These are phyloP conservation scores for Monilinia polystroma DNA, from an alignment of 2,329 filamentous ascomycete species.

Conservation along the genomic window DNA sequence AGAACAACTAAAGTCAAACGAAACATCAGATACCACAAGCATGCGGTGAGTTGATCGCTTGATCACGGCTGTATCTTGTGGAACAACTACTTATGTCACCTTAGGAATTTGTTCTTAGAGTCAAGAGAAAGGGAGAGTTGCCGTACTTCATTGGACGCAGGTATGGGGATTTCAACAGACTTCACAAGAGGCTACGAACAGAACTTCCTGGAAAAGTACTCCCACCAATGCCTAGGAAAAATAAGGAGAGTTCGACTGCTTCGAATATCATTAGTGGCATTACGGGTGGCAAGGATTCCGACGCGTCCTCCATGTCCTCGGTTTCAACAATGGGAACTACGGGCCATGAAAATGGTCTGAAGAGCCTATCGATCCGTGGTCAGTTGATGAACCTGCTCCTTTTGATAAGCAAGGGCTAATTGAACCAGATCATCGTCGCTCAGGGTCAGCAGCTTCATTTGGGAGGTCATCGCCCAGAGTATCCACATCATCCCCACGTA, in stretches of 20 bases:
- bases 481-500: conserved; percentile 19
- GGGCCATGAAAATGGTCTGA: conserved; percentile 29
- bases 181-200: conserved; percentile 75
- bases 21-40: conserved; percentile 85
- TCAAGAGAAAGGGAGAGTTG: conserved; percentile 72
- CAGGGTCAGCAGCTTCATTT: conserved; percentile 24
- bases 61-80: neutral
- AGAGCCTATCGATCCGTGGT: conserved; percentile 48
- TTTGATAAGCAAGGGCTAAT: conserved; percentile 19
- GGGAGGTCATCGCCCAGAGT: conserved; percentile 20
- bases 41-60: conserved; percentile 64
- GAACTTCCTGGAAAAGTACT: conserved; percentile 91
- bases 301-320: conserved; percentile 71
- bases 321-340: conserved; percentile 36
- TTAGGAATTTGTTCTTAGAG: conserved; percentile 84
- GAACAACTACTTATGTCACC: conserved; percentile 18
- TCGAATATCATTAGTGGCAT: conserved; percentile 54
- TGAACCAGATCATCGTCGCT: conserved; percentile 27
- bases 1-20: conserved; percentile 77
- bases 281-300: conserved; percentile 60
- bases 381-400: conserved; percentile 21
- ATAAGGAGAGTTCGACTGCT: conserved; percentile 73
- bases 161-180: conserved; percentile 81
- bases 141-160: conserved; percentile 80
- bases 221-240: conserved; percentile 85